Percentiles rank a stretch among this genome's conserved stretches.
Evolutionary conservation across 495 filamentous ascomycete species (phyloP).

Genomic region (Penicillium verhagenii): DNA sequence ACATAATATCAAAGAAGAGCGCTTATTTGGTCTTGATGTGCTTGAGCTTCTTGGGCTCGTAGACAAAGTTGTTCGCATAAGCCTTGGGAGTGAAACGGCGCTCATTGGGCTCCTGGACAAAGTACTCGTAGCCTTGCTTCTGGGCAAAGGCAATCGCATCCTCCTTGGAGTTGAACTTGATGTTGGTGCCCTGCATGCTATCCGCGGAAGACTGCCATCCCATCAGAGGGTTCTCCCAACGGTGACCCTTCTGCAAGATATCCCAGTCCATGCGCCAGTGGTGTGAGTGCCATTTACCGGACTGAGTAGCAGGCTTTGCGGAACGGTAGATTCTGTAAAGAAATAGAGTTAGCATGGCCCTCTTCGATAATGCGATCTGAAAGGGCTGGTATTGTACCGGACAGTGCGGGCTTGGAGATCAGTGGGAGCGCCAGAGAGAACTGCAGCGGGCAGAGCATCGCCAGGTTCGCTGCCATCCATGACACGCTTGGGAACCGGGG

Average conservation of each 20-base stretch:
- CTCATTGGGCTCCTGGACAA: slow-evolving; percentile 94
- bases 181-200: slow-evolving; percentile 82
- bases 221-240: slow-evolving; percentile 98
- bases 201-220: slow-evolving; percentile 98
- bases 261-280: slow-evolving; percentile 99
- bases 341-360: slow-evolving; percentile 21
- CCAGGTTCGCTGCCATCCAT: slow-evolving; percentile 89
- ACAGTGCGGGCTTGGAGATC: slow-evolving; percentile 92
- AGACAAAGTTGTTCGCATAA: slow-evolving; percentile 94
- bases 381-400: slow-evolving; percentile 57
- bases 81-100: slow-evolving; percentile 84
- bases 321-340: slow-evolving; percentile 79
- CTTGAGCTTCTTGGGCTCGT: slow-evolving; percentile 83
- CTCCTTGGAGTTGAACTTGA: slow-evolving; percentile 92
- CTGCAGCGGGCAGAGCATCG: slow-evolving; percentile 70
- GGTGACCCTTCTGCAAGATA: slow-evolving; percentile 77
- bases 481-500: slow-evolving; percentile 80
- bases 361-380: neutral
- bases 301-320: slow-evolving; percentile 90
- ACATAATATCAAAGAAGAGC: slow-evolving; percentile 35
- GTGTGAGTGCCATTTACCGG: slow-evolving; percentile 75
- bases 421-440: slow-evolving; percentile 87
- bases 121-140: slow-evolving; percentile 99
- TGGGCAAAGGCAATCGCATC: slow-evolving; percentile 93
- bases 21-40: slow-evolving; percentile 86